These are phyloP conservation scores for Fusarium oligoseptatum DNA, from an alignment of 2,329 filamentous ascomycete genomes.

Conservation along the genomic window DNA sequence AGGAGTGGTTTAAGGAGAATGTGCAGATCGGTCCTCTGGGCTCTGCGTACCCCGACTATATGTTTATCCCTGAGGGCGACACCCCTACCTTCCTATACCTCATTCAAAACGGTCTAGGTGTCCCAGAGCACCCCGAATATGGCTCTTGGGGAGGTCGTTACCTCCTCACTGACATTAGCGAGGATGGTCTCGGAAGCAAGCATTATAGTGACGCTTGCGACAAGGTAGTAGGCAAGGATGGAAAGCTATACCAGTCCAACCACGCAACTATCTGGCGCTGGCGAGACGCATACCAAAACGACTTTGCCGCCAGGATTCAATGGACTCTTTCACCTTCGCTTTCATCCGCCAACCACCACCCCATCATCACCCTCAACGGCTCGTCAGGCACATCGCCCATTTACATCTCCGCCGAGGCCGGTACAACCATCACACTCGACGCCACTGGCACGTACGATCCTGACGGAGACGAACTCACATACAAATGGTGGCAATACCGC, in stretches of 20 bases:
- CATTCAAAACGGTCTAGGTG: constrained; percentile 51
- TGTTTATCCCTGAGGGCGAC: constrained; percentile 67
- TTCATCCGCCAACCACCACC: constrained; percentile 59
- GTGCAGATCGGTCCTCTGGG: constrained; percentile 64
- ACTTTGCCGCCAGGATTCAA: constrained; percentile 58
- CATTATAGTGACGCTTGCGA: constrained; percentile 50
- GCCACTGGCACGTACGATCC: constrained; percentile 61
- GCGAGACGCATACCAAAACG: constrained; percentile 56
- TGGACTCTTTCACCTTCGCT: constrained; percentile 51
- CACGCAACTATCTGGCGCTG: constrained; percentile 59
- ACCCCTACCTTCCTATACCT: constrained; percentile 64
- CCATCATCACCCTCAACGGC: constrained; percentile 58
- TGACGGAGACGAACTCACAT: constrained; percentile 57
- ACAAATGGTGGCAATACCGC: constrained; percentile 64
- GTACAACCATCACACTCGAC: constrained; percentile 56
- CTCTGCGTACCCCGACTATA: constrained; percentile 58
- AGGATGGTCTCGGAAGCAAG: constrained; percentile 25
- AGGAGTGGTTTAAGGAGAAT: constrained; percentile 65
- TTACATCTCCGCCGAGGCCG: constrained; percentile 55
- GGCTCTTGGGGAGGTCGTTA: constrained; percentile 66
- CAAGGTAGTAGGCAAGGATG: constrained; percentile 44
- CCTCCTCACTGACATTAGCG: constrained; percentile 48
- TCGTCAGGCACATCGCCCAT: constrained; percentile 54
- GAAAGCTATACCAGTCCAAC: constrained; percentile 43
- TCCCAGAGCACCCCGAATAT: constrained; percentile 60